A percentile compares a stretch with the other conserved stretches of the same genome.
Evolutionary conservation across 2,329 filamentous ascomycete genomes (phyloP).

Genomic region (Verticillium albo-atrum): DNA sequence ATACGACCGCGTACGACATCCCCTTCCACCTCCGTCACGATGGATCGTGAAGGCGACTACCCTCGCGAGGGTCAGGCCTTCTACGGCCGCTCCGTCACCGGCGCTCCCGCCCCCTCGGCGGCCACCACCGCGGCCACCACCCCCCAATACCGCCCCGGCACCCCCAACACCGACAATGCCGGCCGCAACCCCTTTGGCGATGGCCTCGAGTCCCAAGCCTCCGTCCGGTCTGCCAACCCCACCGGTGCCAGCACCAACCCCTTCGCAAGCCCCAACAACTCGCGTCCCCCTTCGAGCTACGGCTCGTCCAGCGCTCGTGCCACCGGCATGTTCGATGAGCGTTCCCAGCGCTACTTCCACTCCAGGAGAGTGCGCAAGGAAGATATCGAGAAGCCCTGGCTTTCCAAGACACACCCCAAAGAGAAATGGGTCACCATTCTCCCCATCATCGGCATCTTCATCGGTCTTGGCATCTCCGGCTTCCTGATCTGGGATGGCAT

Average conservation of each 20-base stretch:
- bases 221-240: conserved; percentile 17
- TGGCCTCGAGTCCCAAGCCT: conserved; percentile 29
- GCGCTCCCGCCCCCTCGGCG: conserved; percentile 22
- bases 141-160: conserved; percentile 31
- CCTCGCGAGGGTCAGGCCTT: conserved; percentile 15
- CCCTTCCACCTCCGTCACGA: not conserved
- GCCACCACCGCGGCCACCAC: conserved; percentile 32
- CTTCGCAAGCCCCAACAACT: conserved; percentile 39
- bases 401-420: conserved; percentile 66
- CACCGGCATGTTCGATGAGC: conserved; percentile 27
- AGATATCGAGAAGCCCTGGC: conserved; percentile 73
- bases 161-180: conserved; percentile 32
- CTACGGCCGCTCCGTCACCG: conserved; percentile 21
- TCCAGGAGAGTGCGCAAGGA: conserved; percentile 69
- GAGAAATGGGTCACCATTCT: conserved; percentile 87
- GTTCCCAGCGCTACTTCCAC: conserved; percentile 60
- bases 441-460: conserved; percentile 63
- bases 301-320: conserved; percentile 37
- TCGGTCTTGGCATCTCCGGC: conserved; percentile 64
- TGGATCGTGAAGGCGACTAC: not conserved
- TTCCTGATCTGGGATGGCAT: conserved; percentile 75
- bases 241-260: conserved; percentile 31
- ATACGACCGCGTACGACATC: not conserved
- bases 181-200: conserved; percentile 36
- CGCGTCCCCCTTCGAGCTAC: conserved; percentile 43